A percentile compares a stretch with the other conserved stretches of the same genome.
Conservation (phyloP, 2,329 filamentous ascomycete genomes). For the Fusarium penzigii region DNA sequence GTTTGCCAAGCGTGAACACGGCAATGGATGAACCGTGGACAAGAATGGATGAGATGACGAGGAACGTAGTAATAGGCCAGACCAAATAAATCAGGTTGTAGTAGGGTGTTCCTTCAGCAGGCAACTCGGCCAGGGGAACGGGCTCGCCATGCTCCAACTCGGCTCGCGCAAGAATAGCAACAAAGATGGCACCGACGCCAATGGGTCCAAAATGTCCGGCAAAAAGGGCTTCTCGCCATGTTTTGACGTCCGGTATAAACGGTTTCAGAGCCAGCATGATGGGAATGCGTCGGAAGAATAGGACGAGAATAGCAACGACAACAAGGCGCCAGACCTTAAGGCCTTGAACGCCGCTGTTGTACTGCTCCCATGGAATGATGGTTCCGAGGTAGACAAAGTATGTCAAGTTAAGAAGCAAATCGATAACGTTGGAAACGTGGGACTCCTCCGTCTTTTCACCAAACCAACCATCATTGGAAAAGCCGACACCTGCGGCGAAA, state of each 20-base stretch:
- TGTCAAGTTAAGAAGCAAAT: slow-evolving; percentile 91
- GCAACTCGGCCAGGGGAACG: slow-evolving; percentile 68
- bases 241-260: slow-evolving; percentile 94
- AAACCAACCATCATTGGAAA: slow-evolving; percentile 99
- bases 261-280: slow-evolving; percentile 92
- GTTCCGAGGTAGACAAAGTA: slow-evolving; percentile 98
- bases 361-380: slow-evolving; percentile 95
- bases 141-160: slow-evolving; percentile 78
- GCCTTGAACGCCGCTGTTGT: slow-evolving; percentile 73
- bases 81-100: slow-evolving; percentile 80
- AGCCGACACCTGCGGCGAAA: slow-evolving; percentile 94
- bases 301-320: slow-evolving; percentile 90
- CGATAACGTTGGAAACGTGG: slow-evolving; percentile 98
- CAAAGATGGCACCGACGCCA: slow-evolving; percentile 93
- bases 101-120: slow-evolving; percentile 54
- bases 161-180: slow-evolving; percentile 89
- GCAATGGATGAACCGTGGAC: slow-evolving; percentile 98
- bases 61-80: slow-evolving; percentile 93
- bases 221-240: slow-evolving; percentile 95
- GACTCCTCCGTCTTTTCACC: slow-evolving; percentile 97
- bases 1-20: slow-evolving; percentile 95
- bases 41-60: slow-evolving; percentile 91
- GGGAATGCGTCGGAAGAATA: slow-evolving; percentile 93
- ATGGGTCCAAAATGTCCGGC: slow-evolving; percentile 98
- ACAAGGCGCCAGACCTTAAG: slow-evolving; percentile 85